phyloP scores from a whole-genome alignment of 257 asterid genomes.

The Ballota nigra region DNA sequence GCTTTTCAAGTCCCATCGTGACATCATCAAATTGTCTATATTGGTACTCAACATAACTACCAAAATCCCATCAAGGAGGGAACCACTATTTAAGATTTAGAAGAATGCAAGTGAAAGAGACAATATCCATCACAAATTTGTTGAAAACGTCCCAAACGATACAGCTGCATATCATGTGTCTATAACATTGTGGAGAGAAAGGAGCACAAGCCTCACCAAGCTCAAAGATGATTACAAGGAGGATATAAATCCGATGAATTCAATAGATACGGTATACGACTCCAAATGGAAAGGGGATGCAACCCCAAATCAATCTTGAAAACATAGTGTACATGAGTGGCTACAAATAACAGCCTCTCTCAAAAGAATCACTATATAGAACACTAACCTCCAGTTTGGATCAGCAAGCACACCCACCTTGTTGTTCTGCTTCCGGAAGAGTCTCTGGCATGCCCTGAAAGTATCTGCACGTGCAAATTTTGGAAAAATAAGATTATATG shows the following conservation, averaged over 20 bases:
- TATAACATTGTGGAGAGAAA: slow-evolving; percentile 15
- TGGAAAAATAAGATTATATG: slow-evolving; percentile 17
- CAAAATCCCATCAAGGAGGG: not conserved
- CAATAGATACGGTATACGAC: slow-evolving; percentile 5
- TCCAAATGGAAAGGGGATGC: slow-evolving; percentile 24
- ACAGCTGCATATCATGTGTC: not conserved
- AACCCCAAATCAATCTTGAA: slow-evolving; percentile 17
- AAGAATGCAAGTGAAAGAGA: not conserved
- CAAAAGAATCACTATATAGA: slow-evolving; percentile 20
- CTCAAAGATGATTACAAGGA: slow-evolving; percentile 25
- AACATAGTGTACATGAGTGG: slow-evolving; percentile 34
- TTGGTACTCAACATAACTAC: too few relatives aligned
- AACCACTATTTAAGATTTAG: not conserved
- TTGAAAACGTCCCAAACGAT: not conserved
- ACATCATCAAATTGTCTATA: too few relatives aligned
- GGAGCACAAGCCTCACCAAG: slow-evolving; percentile 25
- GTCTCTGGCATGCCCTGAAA: slow-evolving; percentile 83
- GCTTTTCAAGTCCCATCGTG: too few relatives aligned
- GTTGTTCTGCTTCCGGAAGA: slow-evolving; percentile 75
- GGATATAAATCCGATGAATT: not conserved
- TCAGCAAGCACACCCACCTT: slow-evolving; percentile 93
- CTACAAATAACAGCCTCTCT: slow-evolving; percentile 31
- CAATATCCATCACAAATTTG: not conserved
- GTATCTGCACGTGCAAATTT: slow-evolving; percentile 54
- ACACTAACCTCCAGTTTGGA: slow-evolving; percentile 18